Conservation (phyloP, 371 early-diverging fungal genomes). For the Circinella umbellata region DNA sequence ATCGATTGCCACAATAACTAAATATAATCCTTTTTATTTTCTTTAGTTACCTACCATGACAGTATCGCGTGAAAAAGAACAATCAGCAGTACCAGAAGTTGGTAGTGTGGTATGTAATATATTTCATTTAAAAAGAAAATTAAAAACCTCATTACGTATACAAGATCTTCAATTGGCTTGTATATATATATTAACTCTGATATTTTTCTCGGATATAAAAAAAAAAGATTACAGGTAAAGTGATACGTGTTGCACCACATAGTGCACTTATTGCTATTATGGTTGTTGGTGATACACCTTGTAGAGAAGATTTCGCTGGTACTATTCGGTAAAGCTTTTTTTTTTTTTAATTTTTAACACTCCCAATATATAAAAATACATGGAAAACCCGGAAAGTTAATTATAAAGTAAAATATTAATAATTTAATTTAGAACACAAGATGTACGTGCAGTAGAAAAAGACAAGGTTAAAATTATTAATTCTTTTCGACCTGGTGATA, state of each 20-base stretch:
- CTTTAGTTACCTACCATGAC: conserved; percentile 57
- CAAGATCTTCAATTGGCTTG: too few species aligned
- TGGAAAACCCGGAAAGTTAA: not conserved
- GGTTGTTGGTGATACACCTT: conserved; percentile 85
- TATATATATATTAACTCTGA: too few species aligned
- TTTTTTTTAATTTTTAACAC: too few species aligned
- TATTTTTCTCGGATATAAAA: not conserved
- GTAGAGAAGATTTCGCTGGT: conserved; percentile 92
- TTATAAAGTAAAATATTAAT: not conserved
- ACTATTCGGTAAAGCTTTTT: conserved; percentile 66
- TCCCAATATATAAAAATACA: too few species aligned
- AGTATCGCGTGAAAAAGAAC: conserved; percentile 73
- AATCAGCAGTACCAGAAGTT: conserved; percentile 84
- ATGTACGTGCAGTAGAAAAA: conserved; percentile 92
- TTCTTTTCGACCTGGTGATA: conserved; percentile 95
- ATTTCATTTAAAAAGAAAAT: not conserved
- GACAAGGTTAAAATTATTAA: conserved; percentile 92
- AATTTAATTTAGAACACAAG: conserved; percentile 67
- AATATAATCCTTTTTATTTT: conserved; percentile 1
- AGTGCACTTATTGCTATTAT: conserved; percentile 88
- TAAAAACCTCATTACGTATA: too few species aligned
- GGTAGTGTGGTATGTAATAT: conserved; percentile 69
- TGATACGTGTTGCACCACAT: conserved; percentile 84
- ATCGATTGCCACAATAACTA: not conserved
- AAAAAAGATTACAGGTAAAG: conserved; percentile 74